Evolutionary conservation across 2,329 filamentous ascomycete species (phyloP), one percentile per base, ranked within the genome.

Genomic region (Cladophialophora exuberans): DNA sequence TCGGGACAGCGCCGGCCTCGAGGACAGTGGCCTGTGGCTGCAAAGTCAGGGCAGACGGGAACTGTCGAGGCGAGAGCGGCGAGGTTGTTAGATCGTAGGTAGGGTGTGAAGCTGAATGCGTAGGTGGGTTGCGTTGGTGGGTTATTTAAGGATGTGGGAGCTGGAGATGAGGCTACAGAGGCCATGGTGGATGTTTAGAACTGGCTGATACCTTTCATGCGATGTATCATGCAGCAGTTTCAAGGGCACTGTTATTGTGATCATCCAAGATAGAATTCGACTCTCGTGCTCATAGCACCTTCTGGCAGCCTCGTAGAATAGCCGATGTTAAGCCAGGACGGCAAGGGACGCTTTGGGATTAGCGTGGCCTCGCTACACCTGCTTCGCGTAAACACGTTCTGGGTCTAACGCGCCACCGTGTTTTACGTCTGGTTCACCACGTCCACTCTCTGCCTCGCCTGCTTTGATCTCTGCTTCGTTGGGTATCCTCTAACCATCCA

Each of bases 1-100:
- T 97, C 91, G 1, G 90, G 84, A 72, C 94, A 97, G 52, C 84
- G 81, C 59, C 87, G 85, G 33, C 92, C 93, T 60, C 92, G 82
- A 0, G 92, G 90, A 69, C 94, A 97, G 74, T 92, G 87, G 36
- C 90, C 91, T 4, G 46, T 62, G 59, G 90, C 83, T 57, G 88
- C 81, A 76, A 90, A 97, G 57, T 91, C 86, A 69, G 89, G 90
- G 79, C 94, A 97, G 69, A 89, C 79, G 38, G 92, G 90, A 0
- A 88, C 83, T 70, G 89, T 85, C 31, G 87, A 83, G 18, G 89
- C 84, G 47, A 96, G 85, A 61, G 89, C 88, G 73, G 95, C 92
- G 60, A 90, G 86, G 73, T 94, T 91, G 63, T 88, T 91, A 59
- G 85, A 79, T 62, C 87, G 87, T 31, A 96, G 84, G 76, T 96